phyloP scores from a whole-genome alignment of 192 early-diverging fungal genomes.

The Endogone sp. region DNA sequence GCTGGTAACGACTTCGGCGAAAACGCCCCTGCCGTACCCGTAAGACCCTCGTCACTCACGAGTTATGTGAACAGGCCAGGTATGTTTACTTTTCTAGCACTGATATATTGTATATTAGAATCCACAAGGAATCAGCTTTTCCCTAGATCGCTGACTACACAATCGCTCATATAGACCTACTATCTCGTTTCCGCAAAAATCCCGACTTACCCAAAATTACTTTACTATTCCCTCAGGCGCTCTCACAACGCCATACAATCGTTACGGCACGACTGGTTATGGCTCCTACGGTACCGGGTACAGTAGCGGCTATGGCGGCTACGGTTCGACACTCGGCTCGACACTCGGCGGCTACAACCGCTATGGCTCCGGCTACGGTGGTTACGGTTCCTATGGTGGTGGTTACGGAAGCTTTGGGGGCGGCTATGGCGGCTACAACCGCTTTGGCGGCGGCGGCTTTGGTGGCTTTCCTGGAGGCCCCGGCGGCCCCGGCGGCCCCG shows the following conservation, averaged over 20 bases:
- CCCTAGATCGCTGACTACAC: not conserved
- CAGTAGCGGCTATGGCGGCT: constrained; percentile 32
- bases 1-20: constrained; percentile 5
- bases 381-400: constrained; percentile 40
- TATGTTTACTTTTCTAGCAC: no score
- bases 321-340: constrained; percentile 32
- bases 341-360: constrained; percentile 32
- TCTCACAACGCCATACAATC: not conserved
- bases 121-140: not conserved
- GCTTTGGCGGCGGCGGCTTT: constrained; percentile 31
- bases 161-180: not conserved
- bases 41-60: constrained; percentile 26
- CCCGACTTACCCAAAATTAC: not conserved
- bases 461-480: constrained; percentile 32
- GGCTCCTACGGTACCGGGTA: constrained; percentile 38
- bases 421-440: constrained; percentile 46
- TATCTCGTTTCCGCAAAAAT: no score
- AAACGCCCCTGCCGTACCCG: constrained; percentile 37
- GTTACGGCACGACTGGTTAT: constrained; percentile 33
- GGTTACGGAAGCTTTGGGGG: constrained; percentile 46
- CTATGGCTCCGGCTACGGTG: constrained; percentile 31
- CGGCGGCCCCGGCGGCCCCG: constrained; percentile 39
- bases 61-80: constrained; percentile 19
- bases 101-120: no score
- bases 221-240: constrained; percentile 5